Conservation (phyloP, 2,329 filamentous ascomycete genomes). For the Cercospora citrullina region DNA sequence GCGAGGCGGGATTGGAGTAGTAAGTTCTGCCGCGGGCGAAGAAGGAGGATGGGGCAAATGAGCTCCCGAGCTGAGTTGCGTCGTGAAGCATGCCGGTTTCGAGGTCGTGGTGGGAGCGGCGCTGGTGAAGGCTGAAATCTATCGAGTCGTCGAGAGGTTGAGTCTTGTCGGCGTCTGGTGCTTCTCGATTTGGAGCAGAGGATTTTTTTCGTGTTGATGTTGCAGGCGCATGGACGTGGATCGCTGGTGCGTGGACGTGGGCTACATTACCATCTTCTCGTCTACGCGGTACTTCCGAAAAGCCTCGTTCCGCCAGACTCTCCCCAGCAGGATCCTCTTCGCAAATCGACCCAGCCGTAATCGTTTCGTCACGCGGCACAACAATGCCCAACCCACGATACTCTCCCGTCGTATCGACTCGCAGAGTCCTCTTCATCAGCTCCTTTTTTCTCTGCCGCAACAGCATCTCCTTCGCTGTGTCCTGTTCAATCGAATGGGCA, state of each 20-base stretch:
- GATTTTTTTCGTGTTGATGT: neutral
- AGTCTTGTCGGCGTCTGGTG: neutral
- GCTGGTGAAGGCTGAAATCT: neutral
- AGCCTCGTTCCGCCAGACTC: neutral
- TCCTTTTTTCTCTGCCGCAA: neutral
- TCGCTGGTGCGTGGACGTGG: neutral
- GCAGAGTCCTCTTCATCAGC: constrained; percentile 10
- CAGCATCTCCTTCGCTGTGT: neutral
- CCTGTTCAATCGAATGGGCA: neutral
- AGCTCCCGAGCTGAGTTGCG: neutral
- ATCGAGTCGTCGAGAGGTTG: neutral
- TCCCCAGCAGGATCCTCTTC: neutral
- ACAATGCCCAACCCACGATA: constrained; percentile 26
- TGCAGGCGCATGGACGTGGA: neutral
- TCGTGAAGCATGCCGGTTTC: constrained; percentile 2
- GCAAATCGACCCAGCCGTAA: neutral
- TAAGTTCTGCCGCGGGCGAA: neutral
- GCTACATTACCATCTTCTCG: no score
- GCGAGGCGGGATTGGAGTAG: neutral
- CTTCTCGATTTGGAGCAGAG: neutral
- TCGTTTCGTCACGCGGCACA: constrained; percentile 1
- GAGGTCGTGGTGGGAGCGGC: neutral
- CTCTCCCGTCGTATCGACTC: constrained; percentile 22
- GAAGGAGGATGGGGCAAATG: neutral
- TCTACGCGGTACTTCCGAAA: no score